Conservation (phyloP, 2,329 filamentous ascomycete species). For the Neofusicoccum sp. region DNA sequence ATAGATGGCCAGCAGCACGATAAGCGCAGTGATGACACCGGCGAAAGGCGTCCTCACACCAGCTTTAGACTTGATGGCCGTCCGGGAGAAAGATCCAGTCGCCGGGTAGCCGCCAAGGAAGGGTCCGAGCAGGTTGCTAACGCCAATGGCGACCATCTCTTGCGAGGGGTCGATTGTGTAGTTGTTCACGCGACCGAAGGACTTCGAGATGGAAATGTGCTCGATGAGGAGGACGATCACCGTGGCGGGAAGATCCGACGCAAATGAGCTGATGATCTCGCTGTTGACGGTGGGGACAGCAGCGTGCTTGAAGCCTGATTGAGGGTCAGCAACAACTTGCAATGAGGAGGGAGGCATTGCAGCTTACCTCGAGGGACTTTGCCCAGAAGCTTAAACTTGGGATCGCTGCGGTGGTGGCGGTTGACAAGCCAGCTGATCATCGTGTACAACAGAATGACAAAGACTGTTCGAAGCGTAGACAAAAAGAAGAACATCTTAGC, state of each 20-base stretch:
- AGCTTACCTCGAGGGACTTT: slow-evolving; percentile 63
- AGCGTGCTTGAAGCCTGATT: slow-evolving; percentile 71
- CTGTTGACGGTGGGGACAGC: slow-evolving; percentile 67
- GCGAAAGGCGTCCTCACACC: slow-evolving; percentile 89
- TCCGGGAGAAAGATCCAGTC: slow-evolving; percentile 93
- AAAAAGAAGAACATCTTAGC: slow-evolving; percentile 83
- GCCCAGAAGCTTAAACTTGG: slow-evolving; percentile 72
- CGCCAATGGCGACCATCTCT: slow-evolving; percentile 90
- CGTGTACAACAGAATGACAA: slow-evolving; percentile 89
- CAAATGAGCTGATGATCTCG: slow-evolving; percentile 66
- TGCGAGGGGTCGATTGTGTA: slow-evolving; percentile 95
- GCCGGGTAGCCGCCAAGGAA: slow-evolving; percentile 89
- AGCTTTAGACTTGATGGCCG: slow-evolving; percentile 95
- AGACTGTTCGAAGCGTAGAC: slow-evolving; percentile 85
- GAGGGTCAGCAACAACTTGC: not conserved
- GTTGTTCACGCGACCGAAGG: slow-evolving; percentile 92
- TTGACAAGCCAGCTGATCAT: slow-evolving; percentile 87
- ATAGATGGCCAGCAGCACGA: slow-evolving; percentile 89
- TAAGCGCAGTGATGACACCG: slow-evolving; percentile 79
- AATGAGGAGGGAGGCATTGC: not conserved
- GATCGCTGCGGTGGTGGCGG: slow-evolving; percentile 56
- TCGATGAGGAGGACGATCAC: slow-evolving; percentile 96
- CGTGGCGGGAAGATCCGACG: slow-evolving; percentile 72
- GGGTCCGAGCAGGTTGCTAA: slow-evolving; percentile 84
- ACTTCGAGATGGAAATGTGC: slow-evolving; percentile 96